These are phyloP conservation scores for Aspergillus ruber DNA, from an alignment of 2,329 filamentous ascomycete genomes.

Conservation along the genomic window DNA sequence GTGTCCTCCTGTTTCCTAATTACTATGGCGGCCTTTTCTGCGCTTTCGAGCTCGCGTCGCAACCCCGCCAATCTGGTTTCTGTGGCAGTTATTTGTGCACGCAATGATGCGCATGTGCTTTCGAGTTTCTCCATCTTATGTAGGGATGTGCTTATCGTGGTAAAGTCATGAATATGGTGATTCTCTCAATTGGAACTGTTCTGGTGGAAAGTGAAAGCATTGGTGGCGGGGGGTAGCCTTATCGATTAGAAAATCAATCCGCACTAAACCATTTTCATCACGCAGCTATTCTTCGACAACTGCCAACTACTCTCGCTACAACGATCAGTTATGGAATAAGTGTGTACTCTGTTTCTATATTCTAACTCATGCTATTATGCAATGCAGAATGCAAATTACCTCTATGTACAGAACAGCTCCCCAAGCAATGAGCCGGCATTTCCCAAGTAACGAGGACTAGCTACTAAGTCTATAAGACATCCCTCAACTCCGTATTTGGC, in stretches of 20 bases:
- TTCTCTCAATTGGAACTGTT: neutral
- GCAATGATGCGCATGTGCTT: slow-evolving; percentile 25
- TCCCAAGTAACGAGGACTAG: neutral
- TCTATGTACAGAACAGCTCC: neutral
- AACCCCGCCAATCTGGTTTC: slow-evolving; percentile 30
- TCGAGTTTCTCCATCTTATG: slow-evolving; percentile 16
- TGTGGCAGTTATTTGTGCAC: slow-evolving; percentile 31
- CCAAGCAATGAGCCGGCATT: neutral
- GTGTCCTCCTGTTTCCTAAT: slow-evolving; percentile 6
- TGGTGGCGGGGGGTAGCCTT: neutral
- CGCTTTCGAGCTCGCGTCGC: slow-evolving; percentile 29
- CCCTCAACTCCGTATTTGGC: slow-evolving; percentile 43
- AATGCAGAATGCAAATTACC: neutral
- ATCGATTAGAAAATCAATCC: neutral
- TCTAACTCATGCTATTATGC: neutral
- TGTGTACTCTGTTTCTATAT: neutral
- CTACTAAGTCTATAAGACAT: slow-evolving; percentile 24
- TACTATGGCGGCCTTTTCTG: slow-evolving; percentile 20
- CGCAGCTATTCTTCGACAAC: neutral
- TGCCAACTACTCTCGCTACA: neutral
- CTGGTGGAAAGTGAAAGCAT: neutral
- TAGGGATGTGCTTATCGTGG: neutral
- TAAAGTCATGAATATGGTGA: neutral
- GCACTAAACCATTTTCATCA: neutral
- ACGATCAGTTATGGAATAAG: neutral